Evolutionary conservation across 495 filamentous ascomycete species (phyloP).

Genomic region (Penicillium argentinense): DNA sequence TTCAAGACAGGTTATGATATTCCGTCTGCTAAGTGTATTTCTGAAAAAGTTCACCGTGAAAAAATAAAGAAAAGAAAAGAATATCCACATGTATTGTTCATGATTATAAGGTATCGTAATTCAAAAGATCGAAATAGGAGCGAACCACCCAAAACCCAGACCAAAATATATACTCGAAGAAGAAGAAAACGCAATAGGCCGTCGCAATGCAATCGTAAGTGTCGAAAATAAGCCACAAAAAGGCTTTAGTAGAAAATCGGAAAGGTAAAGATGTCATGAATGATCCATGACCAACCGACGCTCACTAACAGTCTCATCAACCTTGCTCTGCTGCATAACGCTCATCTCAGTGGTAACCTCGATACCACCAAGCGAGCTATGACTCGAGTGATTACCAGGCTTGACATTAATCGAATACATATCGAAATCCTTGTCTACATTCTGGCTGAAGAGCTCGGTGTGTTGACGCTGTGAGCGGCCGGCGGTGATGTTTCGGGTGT

Average conservation of each 20-base stretch:
- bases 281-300: conserved; percentile 22
- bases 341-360: conserved; percentile 41
- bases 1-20: no score
- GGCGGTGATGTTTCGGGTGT: conserved; percentile 11
- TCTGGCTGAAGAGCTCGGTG: conserved; percentile 23
- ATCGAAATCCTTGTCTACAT: conserved; percentile 30
- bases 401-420: conserved; percentile 37
- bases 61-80: no score
- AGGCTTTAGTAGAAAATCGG: neutral
- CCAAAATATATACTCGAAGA: neutral
- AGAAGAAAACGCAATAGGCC: conserved; percentile 1
- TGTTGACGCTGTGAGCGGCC: conserved; percentile 18
- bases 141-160: conserved; percentile 1
- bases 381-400: conserved; percentile 13
- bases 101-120: neutral
- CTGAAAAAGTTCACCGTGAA: no score
- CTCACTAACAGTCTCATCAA: conserved; percentile 23
- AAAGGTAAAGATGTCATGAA: conserved; percentile 14
- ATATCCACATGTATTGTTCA: no score
- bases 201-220: conserved; percentile 15
- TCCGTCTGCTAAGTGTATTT: no score
- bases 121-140: conserved; percentile 7
- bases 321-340: conserved; percentile 25
- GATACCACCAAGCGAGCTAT: conserved; percentile 24
- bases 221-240: conserved; percentile 1